phyloP scores from a whole-genome alignment of 164 flowering plant genomes.

The Sextonia rubra region DNA sequence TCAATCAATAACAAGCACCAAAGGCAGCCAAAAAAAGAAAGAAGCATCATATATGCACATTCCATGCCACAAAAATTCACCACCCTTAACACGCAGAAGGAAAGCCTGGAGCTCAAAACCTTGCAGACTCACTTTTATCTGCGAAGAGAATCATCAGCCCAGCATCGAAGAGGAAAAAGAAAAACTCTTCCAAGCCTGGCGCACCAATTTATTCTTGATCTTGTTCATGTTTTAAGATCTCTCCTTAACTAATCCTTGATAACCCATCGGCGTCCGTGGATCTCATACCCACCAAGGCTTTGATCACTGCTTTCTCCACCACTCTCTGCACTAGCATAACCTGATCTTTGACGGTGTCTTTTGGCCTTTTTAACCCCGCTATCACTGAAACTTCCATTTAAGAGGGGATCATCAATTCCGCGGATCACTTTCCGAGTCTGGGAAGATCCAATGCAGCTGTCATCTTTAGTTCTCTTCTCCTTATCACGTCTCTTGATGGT shows the following conservation, averaged over 20 bases:
- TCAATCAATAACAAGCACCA: no score
- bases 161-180: neutral
- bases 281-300: constrained; percentile 47
- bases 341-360: constrained; percentile 59
- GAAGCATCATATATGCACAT: no score
- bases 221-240: no score
- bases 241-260: constrained; percentile 52
- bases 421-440: constrained; percentile 59
- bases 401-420: constrained; percentile 94
- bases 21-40: no score
- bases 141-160: neutral
- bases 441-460: constrained; percentile 51
- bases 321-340: constrained; percentile 81
- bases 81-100: no score
- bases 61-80: no score
- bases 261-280: constrained; percentile 80
- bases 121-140: neutral
- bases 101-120: neutral
- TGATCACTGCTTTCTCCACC: constrained; percentile 92
- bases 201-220: neutral
- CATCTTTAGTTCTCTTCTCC: constrained; percentile 69
- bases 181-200: neutral
- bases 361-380: constrained; percentile 58
- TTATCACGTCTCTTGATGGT: constrained; percentile 77
- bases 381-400: constrained; percentile 86